Conservation (phyloP, 192 early-diverging fungal species). For the Umbelopsis vinacea region DNA sequence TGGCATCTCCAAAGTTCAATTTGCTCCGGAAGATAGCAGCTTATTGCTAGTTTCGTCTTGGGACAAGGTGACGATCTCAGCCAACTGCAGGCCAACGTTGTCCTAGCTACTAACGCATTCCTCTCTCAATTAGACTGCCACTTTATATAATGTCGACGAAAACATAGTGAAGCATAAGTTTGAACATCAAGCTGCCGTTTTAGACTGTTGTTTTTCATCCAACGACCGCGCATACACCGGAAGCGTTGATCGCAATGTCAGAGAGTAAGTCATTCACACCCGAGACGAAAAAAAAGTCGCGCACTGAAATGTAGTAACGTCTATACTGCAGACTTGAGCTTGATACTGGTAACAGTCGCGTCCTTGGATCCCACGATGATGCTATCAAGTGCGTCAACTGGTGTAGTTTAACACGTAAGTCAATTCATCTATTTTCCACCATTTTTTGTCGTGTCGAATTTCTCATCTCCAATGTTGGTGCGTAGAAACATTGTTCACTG, state of each 20-base stretch:
- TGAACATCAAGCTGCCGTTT: conserved; percentile 71
- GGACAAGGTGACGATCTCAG: conserved; percentile 72
- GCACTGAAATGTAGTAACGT: background rate
- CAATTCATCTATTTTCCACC: background rate
- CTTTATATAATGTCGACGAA: conserved; percentile 78
- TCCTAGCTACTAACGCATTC: background rate
- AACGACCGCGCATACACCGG: conserved; percentile 66
- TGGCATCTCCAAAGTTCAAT: conserved; percentile 79
- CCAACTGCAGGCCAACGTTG: background rate
- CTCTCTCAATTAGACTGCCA: conserved; percentile 59
- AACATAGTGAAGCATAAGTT: conserved; percentile 64
- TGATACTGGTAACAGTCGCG: conserved; percentile 51
- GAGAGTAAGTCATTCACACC: conserved; percentile 47
- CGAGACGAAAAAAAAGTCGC: background rate
- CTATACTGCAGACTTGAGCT: conserved; percentile 63
- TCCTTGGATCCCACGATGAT: conserved; percentile 82
- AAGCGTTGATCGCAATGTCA: conserved; percentile 75
- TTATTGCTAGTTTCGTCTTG: conserved; percentile 85
- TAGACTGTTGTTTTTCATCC: conserved; percentile 76
- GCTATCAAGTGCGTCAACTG: conserved; percentile 73
- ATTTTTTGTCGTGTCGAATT: background rate
- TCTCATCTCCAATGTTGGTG: background rate
- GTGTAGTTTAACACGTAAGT: conserved; percentile 50
- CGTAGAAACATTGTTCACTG: conserved; percentile 74
- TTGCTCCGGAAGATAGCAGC: conserved; percentile 66